Conservation (phyloP, 1,284 basidiomycete genomes). For the Leccinum pallidistipes region DNA sequence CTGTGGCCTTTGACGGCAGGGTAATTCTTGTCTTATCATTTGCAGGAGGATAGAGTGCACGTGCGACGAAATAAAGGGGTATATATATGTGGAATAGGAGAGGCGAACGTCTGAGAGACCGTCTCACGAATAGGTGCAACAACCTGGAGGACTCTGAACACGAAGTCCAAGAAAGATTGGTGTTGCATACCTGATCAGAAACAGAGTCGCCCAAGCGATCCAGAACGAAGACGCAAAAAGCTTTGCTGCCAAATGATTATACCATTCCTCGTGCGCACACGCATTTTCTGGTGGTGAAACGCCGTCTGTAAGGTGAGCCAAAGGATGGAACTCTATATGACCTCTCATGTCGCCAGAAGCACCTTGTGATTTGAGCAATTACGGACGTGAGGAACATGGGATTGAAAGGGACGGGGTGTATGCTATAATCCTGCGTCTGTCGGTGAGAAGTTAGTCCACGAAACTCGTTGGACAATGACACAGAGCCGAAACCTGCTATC, state of each 20-base stretch:
- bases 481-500: too few relatives aligned
- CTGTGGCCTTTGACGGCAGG: conserved; percentile 42
- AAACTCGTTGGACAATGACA: too few relatives aligned
- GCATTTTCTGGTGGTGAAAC: conserved; percentile 57
- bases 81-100: conserved; percentile 79
- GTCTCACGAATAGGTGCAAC: conserved; percentile 98
- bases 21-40: conserved; percentile 91
- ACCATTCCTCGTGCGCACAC: conserved; percentile 79
- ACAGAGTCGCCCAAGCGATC: conserved; percentile 98
- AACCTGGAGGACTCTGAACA: conserved; percentile 50
- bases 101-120: conserved; percentile 93
- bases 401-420: too few relatives aligned
- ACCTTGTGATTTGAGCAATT: conserved; percentile 70
- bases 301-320: conserved; percentile 41
- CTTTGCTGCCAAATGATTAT: conserved; percentile 84
- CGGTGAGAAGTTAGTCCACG: too few relatives aligned
- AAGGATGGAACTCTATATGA: conserved; percentile 26
- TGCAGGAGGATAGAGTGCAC: conserved; percentile 85
- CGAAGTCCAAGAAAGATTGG: neutral
- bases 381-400: too few relatives aligned
- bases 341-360: conserved; percentile 79
- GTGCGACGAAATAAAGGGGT: conserved; percentile 73
- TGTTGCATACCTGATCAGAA: conserved; percentile 72
- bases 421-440: too few relatives aligned
- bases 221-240: conserved; percentile 91